These are phyloP conservation scores for Clavispora asparagi DNA, from an alignment of 805 yeast genomes.

Conservation along the genomic window DNA sequence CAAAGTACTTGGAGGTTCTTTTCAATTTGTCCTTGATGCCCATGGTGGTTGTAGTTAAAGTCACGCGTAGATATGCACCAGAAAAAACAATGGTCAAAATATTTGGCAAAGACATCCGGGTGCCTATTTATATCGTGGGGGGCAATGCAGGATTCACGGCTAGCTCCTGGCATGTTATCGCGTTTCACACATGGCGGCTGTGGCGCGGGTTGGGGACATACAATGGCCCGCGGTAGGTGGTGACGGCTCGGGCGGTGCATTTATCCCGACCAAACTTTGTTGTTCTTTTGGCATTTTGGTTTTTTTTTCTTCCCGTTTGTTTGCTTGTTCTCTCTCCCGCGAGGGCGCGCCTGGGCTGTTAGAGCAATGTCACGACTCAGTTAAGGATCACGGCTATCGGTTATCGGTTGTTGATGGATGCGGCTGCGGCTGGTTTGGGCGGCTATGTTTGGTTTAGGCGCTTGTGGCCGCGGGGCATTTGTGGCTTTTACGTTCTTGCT, in stretches of 20 bases:
- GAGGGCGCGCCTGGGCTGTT: no score
- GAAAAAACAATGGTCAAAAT: not conserved
- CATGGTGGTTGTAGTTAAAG: conserved; percentile 4
- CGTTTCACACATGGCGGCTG: not conserved
- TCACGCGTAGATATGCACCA: not conserved
- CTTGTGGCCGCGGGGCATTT: no score
- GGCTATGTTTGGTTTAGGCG: no score
- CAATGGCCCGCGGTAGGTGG: not conserved
- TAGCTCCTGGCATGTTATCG: not conserved
- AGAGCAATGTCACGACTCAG: no score
- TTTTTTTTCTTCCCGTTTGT: no score
- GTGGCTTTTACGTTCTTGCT: no score
- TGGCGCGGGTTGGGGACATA: not conserved
- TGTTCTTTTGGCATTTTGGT: no score
- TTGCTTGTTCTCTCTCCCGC: not conserved
- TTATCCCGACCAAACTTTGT: no score
- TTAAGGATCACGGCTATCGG: no score
- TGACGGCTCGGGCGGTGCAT: not conserved
- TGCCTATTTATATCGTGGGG: conserved; percentile 4
- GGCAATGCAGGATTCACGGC: not conserved
- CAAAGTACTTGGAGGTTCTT: conserved; percentile 13
- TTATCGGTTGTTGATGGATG: no score
- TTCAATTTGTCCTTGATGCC: conserved; percentile 13
- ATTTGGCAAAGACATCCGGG: not conserved
- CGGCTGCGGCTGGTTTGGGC: no score